These are phyloP conservation scores for Apiospora pterosperma DNA, from an alignment of 2,329 filamentous ascomycete genomes.

Conservation along the genomic window DNA sequence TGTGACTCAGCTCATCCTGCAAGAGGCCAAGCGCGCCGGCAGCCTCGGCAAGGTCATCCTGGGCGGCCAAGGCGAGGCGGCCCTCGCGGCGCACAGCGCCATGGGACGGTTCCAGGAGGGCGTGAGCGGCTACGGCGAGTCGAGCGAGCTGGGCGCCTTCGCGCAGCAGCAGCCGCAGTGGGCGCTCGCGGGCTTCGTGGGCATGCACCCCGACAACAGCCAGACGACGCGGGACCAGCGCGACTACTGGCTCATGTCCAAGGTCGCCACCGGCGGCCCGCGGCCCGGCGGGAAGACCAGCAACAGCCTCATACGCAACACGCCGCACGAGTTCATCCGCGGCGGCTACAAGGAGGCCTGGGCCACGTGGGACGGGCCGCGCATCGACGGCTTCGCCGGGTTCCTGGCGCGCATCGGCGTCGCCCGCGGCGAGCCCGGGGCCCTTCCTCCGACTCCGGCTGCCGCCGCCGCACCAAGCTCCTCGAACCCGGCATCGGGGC, in stretches of 20 bases:
- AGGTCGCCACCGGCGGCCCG: neutral
- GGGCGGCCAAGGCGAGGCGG: slow-evolving; percentile 17
- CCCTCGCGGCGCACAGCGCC: slow-evolving; percentile 16
- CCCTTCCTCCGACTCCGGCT: neutral
- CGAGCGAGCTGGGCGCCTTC: neutral
- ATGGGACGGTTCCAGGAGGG: slow-evolving; percentile 12
- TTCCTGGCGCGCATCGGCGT: slow-evolving; percentile 13
- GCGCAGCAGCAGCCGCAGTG: slow-evolving; percentile 2
- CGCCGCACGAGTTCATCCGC: slow-evolving; percentile 17
- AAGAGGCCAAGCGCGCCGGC: slow-evolving; percentile 11
- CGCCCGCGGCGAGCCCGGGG: neutral
- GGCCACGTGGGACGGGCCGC: slow-evolving; percentile 11
- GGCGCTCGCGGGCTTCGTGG: slow-evolving; percentile 14
- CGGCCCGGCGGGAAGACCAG: slow-evolving; percentile 4
- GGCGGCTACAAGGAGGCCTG: slow-evolving; percentile 16
- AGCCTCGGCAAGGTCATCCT: slow-evolving; percentile 15
- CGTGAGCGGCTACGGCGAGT: neutral
- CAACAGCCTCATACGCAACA: slow-evolving; percentile 13
- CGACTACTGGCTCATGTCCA: slow-evolving; percentile 10
- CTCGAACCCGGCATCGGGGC: neutral
- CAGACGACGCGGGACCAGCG: slow-evolving; percentile 13
- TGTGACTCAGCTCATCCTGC: slow-evolving; percentile 16
- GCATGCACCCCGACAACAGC: slow-evolving; percentile 14
- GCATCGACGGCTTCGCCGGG: slow-evolving; percentile 14
- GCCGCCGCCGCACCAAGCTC: neutral